These are phyloP conservation scores for Dothiorella sarmentorum DNA, from an alignment of 2,329 filamentous ascomycete species.

Conservation along the genomic window DNA sequence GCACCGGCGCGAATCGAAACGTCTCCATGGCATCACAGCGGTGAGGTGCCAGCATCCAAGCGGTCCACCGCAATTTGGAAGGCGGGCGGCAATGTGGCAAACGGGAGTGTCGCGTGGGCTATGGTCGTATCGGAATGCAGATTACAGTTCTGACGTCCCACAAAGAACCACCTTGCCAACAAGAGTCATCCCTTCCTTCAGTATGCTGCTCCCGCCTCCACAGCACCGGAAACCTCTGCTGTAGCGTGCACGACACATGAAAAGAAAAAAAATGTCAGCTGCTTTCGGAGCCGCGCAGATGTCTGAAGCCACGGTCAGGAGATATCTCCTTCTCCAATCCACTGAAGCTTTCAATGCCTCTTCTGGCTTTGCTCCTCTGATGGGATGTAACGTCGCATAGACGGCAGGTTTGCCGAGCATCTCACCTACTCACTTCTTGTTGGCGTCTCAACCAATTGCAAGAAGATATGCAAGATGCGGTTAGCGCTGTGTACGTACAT, in stretches of 20 bases:
- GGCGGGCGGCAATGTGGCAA: slow-evolving; percentile 4
- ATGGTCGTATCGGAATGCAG: slow-evolving; percentile 9
- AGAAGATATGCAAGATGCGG: too few species aligned
- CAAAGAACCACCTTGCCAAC: slow-evolving; percentile 14
- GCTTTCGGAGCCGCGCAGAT: slow-evolving; percentile 10
- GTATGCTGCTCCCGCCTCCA: slow-evolving; percentile 8
- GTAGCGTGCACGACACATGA: neutral
- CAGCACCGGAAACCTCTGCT: neutral
- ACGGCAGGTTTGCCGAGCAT: neutral
- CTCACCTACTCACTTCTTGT: neutral
- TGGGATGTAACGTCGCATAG: neutral
- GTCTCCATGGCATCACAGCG: neutral
- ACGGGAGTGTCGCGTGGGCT: slow-evolving; percentile 1
- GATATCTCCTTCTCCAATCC: slow-evolving; percentile 2
- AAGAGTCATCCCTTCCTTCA: slow-evolving; percentile 12
- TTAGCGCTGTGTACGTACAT: too few species aligned
- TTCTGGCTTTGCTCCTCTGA: neutral
- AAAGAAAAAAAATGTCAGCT: slow-evolving; percentile 8
- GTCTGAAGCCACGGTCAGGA: neutral
- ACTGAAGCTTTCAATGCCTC: neutral
- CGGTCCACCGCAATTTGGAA: slow-evolving; percentile 7
- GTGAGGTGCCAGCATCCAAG: neutral
- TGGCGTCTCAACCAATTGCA: too few species aligned
- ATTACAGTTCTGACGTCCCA: slow-evolving; percentile 13
- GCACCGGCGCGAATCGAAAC: neutral